Evolutionary conservation across 2,329 filamentous ascomycete genomes (phyloP), one percentile per base, ranked within the genome.

Genomic region (Pestalotiopsis sp.): DNA sequence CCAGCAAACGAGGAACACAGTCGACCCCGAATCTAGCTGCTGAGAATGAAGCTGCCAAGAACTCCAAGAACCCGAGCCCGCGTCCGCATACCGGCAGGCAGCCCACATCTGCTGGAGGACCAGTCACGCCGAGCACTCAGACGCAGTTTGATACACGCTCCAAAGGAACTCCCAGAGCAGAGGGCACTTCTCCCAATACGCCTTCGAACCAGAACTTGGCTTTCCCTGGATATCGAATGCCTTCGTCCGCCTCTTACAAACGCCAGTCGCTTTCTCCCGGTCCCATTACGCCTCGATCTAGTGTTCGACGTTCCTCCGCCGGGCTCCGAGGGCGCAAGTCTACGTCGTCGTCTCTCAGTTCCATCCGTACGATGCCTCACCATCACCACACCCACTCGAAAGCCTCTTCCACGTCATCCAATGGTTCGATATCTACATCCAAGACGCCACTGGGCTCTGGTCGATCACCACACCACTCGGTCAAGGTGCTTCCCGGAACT

Each of bases 401-500:
- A 81, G 94, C 96, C 0, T 97, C 94, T 0, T 98, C 94, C 0
- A 96, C 94, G 1, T 97, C 94, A 58, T 97, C 92, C 4, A 92
- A 91, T 69, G 91, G 90, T 25, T 91, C 92, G 0, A 90, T 92
- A 4, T 91, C 91, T 0, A 89, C 89, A 3, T 85, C 92, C 45
- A 92, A 91, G 76, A 91, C 89, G 17, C 90, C 89, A 1, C 83
- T 89, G 64, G 87, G 87, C 58, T 82, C 87, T 45, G 87, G 88
- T 14, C 90, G 93, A 27, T 95, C 92, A 3, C 95, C 96, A 1
- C 94, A 98, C 78, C 89, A 94, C 73, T 97, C 94, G 0, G 92
- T 98, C 75, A 98, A 98, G 81, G 92, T 98, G n/a, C 89, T 98
- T 2, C 95, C 96, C 1, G 93, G 94, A 0, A 97, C 95, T 0